Evolutionary conservation across 2,329 filamentous ascomycete species (phyloP), one percentile per base, ranked within the genome.

Genomic region (Botrytis medusae): DNA sequence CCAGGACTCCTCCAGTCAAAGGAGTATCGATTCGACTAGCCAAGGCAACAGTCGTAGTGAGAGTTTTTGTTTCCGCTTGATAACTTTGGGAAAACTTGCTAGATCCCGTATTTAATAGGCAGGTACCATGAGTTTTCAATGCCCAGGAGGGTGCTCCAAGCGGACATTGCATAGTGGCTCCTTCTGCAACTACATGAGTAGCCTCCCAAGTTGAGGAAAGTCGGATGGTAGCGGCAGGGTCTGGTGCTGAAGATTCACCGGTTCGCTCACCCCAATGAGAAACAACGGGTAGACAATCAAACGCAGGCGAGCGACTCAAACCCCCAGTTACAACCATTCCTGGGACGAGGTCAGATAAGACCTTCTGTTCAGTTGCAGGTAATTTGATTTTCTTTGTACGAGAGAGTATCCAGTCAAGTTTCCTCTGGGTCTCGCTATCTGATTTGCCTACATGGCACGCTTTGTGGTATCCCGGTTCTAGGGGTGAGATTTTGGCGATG

Each of bases 181-280:
- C 67, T 69, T 69, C 67, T 42, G 9, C 37, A 42, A 46, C 1
- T 6, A 69, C 51, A 60, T 69, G n/a, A 32, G 7, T 60, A 37
- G 7, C 2, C 7, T 69, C 67, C 67, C 67, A 69, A 1, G 37
- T 44, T 0, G 67, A 69, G 18, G 25, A 34, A 8, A 69, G 37
- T 7, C 51, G 51, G 6, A 69, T 3, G 10, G 37, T 22, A 1
- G 14, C 67, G 1, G 48, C 51, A 60, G 2, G 10, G 20, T 69
- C 67, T 34, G 48, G 4, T 6, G 67, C 37, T 20, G 67, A 69
- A 7, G 37, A 20, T 25, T 69, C 67, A 32, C 18, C 34, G 4
- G 67, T 69, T 2, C 67, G 67, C 14, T 69, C 67, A 60, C 12
- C 51, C 67, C 67, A 69, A 60, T 69, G 67, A 7, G 67, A 69